Percentiles rank a stretch among this genome's conserved stretches.
phyloP scores from a whole-genome alignment of 139 green algal species.

The Asterochloris erici region DNA sequence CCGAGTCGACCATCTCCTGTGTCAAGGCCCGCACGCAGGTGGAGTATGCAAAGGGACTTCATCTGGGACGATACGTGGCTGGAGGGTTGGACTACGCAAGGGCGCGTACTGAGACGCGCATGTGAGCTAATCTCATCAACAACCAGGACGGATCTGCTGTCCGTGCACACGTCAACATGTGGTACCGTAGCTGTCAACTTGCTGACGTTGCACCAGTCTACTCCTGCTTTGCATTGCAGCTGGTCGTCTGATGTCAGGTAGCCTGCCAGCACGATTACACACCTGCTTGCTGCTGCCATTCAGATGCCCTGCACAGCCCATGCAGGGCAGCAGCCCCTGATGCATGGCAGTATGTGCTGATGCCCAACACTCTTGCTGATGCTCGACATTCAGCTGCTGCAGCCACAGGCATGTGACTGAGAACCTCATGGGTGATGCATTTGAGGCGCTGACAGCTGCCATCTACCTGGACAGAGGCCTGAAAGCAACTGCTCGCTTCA shows the following conservation, averaged over 20 bases:
- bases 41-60: not conserved
- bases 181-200: too few species aligned
- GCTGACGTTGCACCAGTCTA: too few species aligned
- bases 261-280: not conserved
- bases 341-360: not conserved
- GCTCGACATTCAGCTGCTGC: not conserved
- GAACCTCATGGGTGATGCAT: slow-evolving; percentile 27
- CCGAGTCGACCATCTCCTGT: not conserved
- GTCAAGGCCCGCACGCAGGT: not conserved
- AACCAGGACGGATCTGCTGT: not conserved
- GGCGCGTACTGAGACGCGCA: not conserved
- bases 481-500: not conserved
- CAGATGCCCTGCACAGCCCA: not conserved
- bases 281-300: not conserved
- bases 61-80: slow-evolving; percentile 10
- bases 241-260: not conserved
- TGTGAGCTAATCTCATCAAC: not conserved
- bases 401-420: not conserved
- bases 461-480: slow-evolving; percentile 33
- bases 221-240: too few species aligned
- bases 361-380: not conserved
- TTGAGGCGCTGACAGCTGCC: slow-evolving; percentile 45
- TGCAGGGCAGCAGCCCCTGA: not conserved
- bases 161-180: not conserved
- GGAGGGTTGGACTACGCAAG: not conserved